Base-by-base conservation (phyloP, 345 rosid genomes). In the Camelina laxa region DNA sequence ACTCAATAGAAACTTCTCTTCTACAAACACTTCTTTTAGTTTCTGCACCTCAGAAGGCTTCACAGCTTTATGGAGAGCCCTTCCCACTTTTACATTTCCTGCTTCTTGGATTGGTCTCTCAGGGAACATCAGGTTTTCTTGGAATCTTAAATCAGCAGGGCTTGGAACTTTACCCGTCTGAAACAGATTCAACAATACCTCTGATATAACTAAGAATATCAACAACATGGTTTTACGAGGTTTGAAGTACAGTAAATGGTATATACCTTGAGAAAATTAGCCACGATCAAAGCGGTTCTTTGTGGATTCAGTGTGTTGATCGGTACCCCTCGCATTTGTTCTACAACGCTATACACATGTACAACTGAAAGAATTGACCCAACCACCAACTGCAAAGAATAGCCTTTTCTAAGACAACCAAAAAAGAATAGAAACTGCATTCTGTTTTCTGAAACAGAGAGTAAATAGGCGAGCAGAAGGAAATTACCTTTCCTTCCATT, bases 281-380 rank as follows among this genome's bases (percentile, higher is more conserved):
- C 92, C 12, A 92, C 94, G 41, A 90, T 79, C 85, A 95, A 72
- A 56, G 96, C 97, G 27, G 92, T 87, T 83, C 96, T 85, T 80
- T 90, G 97, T n/a, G 96, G 94, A 86, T 95, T 92, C 80, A 95
- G 74, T 39, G 99, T 88, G 82, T 88, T 90, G 75, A 90, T 84
- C 0, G 98, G 98, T 63, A 85, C 83, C 57, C 92, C 92, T 63
- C 87, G 80, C 94, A 95, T 95, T 81, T 92, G 97, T 81, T 95
- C 93, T 62, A 81, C 58, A 12, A 90, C 97, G 31, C 91, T 36
- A 66, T 35, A 87, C 49, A 92, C 84, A 75, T 92, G 98, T 55
- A 84, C 49, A 33, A 56, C 65, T 31, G 97, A 95, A 45, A 95
- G 92, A 61, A 95, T 82, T 10, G 97, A 89, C 44, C 94, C 97